These are phyloP conservation scores for Lepiota brunneoincarnata DNA, from an alignment of 768 basidiomycete species.

Conservation along the genomic window DNA sequence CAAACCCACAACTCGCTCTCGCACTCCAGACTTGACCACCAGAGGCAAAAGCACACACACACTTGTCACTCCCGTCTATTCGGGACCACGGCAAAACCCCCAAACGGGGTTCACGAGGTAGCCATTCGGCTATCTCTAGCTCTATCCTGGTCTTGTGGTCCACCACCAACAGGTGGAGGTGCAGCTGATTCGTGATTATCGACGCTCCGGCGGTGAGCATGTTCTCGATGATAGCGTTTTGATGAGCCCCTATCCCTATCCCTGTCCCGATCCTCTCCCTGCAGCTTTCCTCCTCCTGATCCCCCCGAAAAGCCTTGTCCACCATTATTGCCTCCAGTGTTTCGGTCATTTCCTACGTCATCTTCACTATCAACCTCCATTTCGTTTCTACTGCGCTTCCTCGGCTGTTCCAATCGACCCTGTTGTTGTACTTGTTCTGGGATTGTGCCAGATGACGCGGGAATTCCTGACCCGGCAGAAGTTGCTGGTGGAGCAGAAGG, in stretches of 20 bases:
- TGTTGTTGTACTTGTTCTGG: slow-evolving; percentile 37
- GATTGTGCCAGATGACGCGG: slow-evolving; percentile 17
- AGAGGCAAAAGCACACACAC: not conserved
- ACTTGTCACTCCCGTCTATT: not conserved
- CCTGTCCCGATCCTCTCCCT: slow-evolving; percentile 24
- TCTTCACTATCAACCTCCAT: slow-evolving; percentile 54
- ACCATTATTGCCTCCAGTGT: not conserved
- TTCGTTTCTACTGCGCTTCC: slow-evolving; percentile 59
- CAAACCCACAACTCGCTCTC: not conserved
- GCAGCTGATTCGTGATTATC: slow-evolving; percentile 31
- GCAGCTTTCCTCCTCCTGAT: slow-evolving; percentile 28
- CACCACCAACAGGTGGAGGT: not conserved
- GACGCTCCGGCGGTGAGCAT: slow-evolving; percentile 29
- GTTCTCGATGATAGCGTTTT: slow-evolving; percentile 60
- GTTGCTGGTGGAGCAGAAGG: slow-evolving; percentile 1
- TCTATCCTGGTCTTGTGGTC: slow-evolving; percentile 1
- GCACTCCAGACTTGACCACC: not conserved
- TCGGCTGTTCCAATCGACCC: slow-evolving; percentile 34
- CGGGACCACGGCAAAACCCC: not conserved
- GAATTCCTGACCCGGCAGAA: not conserved
- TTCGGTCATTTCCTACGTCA: slow-evolving; percentile 27
- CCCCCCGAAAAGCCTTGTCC: slow-evolving; percentile 17
- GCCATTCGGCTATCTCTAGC: slow-evolving; percentile 31
- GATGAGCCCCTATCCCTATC: slow-evolving; percentile 42
- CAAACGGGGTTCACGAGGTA: slow-evolving; percentile 22